A percentile compares a stretch with the other conserved stretches of the same genome.
These are phyloP conservation scores for Coemansia sp. DNA, from an alignment of 192 early-diverging fungal species.

Conservation along the genomic window DNA sequence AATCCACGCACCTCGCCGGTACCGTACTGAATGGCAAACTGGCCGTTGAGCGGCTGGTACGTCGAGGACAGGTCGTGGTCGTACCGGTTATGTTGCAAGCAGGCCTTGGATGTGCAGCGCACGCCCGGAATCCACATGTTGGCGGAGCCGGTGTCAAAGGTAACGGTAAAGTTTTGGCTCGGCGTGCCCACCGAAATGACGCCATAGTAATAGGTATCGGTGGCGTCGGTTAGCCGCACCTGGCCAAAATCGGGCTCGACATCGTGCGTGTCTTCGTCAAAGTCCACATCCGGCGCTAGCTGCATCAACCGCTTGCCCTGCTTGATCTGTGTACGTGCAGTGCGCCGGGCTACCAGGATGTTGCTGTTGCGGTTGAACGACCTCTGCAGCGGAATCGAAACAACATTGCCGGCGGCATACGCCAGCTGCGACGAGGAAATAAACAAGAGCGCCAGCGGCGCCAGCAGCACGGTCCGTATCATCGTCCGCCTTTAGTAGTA, in stretches of 20 bases:
- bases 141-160: slow-evolving; percentile 71
- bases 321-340: slow-evolving; percentile 15
- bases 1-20: slow-evolving; percentile 50
- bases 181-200: slow-evolving; percentile 63
- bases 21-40: slow-evolving; percentile 50
- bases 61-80: slow-evolving; percentile 40
- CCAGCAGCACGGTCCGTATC: slow-evolving; percentile 4
- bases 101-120: slow-evolving; percentile 43
- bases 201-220: slow-evolving; percentile 56
- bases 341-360: slow-evolving; percentile 38
- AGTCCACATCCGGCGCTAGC: slow-evolving; percentile 38
- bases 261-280: slow-evolving; percentile 43
- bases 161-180: slow-evolving; percentile 59
- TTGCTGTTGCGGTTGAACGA: slow-evolving; percentile 52
- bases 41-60: slow-evolving; percentile 38
- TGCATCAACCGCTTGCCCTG: slow-evolving; percentile 31
- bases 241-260: slow-evolving; percentile 49
- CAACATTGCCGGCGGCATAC: slow-evolving; percentile 1
- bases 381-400: slow-evolving; percentile 42
- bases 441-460: slow-evolving; percentile 14
- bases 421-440: slow-evolving; percentile 2
- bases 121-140: slow-evolving; percentile 62
- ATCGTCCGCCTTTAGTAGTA: too few relatives aligned
- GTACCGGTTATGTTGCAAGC: slow-evolving; percentile 43
- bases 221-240: slow-evolving; percentile 44